Base-by-base conservation (phyloP, 805 yeast genomes). In the Kodamaea neixiangensis region DNA sequence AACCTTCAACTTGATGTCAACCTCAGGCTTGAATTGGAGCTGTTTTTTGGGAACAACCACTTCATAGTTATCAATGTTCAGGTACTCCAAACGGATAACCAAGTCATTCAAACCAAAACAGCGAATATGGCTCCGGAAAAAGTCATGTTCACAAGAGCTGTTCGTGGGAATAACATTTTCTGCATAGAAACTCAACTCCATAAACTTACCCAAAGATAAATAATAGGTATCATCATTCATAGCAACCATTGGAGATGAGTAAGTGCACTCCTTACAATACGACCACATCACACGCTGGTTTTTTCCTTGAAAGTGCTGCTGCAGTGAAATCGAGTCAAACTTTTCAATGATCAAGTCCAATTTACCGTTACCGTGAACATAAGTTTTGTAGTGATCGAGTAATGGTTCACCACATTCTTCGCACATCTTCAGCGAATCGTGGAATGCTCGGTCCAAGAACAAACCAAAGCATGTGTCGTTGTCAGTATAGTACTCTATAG, bases 391-490 rank as follows among this genome's bases (percentile, higher is more conserved):
- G 66, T 94, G 99, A 47, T 88, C 89, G 40, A 80, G 67, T 54
- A 87, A 65, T 0, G 78, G 61, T 15, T 86, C 82, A 0, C 88
- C 90, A 69, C 98, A 94, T 53, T 90, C 97, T 0, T 84, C 77
- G 64, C 99, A 94, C 0, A 73, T 68, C 47, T 77, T 81, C 19
- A 76, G 70, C 0, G 89, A 83, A n/a, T 88, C 85, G 5, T 79
- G 72, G 51, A 90, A 85, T 35, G 85, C 75, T 49, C 86, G 87
- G 61, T 96, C 97, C 40, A 94, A 82, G 58, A 85, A 90, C 59
- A 88, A 89, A 0, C 99, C 99, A 40, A 96, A 68, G 7, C 96
- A 85, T 62, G 87, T 86, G 65, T 96, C 99, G 51, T 86, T 88
- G 45, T 90, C 97, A 73, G 96, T 83, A 64, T 93, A 94, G 62